These are phyloP conservation scores for Malus hybrid DNA, from an alignment of 331 rosid species.

Conservation along the genomic window DNA sequence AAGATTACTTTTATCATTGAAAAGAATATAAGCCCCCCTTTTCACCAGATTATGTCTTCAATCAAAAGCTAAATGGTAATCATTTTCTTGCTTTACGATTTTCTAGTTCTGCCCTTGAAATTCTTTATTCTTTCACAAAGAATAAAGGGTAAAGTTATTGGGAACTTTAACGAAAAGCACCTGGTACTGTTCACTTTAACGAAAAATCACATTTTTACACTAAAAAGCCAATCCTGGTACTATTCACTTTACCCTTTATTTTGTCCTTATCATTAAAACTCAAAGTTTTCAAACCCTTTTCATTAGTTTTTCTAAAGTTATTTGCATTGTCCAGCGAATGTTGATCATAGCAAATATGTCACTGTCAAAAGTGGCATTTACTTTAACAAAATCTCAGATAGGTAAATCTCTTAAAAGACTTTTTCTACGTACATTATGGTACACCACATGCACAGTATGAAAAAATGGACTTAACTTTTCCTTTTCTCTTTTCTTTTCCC, in stretches of 20 bases:
- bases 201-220: too few relatives aligned
- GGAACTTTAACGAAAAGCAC: too few relatives aligned
- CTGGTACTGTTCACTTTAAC: too few relatives aligned
- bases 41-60: background rate
- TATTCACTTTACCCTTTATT: too few relatives aligned
- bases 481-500: background rate
- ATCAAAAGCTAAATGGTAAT: background rate
- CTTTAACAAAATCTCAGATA: background rate
- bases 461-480: background rate
- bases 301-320: too few relatives aligned
- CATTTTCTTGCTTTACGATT: background rate
- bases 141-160: background rate
- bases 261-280: too few relatives aligned
- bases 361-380: background rate
- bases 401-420: background rate
- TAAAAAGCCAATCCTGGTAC: too few relatives aligned
- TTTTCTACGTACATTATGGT: constrained; percentile 5
- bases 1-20: background rate
- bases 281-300: too few relatives aligned
- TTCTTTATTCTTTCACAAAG: background rate
- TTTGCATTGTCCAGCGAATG: too few relatives aligned
- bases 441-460: background rate
- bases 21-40: background rate
- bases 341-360: too few relatives aligned
- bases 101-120: background rate